These are phyloP conservation scores for Naganishia antarctica DNA, from an alignment of 768 basidiomycete genomes.

Conservation along the genomic window DNA sequence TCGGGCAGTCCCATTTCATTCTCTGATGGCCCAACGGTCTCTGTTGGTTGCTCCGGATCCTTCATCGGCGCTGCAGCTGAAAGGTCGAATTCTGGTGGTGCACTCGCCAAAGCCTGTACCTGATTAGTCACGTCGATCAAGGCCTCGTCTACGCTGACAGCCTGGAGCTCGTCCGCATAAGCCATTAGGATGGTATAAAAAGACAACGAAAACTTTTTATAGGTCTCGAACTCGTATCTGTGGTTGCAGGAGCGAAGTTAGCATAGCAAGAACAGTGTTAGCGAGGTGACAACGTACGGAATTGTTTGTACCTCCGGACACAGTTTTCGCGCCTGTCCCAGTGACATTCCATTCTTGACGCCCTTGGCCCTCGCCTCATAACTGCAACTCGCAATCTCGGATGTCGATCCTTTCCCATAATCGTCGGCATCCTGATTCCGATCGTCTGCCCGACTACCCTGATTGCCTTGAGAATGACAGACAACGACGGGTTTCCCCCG, in stretches of 20 bases:
- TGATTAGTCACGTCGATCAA: constrained; percentile 74
- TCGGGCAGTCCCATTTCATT: not conserved
- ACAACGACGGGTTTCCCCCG: constrained; percentile 87
- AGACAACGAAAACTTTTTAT: constrained; percentile 72
- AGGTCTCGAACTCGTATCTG: constrained; percentile 88
- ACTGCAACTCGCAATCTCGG: constrained; percentile 84
- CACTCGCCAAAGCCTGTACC: constrained; percentile 29
- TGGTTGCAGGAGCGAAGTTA: not conserved
- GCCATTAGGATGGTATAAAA: constrained; percentile 92
- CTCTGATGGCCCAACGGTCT: no score
- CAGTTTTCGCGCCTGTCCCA: constrained; percentile 43
- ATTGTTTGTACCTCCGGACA: constrained; percentile 44
- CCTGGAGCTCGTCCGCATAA: constrained; percentile 84
- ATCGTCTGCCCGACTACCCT: constrained; percentile 50
- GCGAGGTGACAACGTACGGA: constrained; percentile 52
- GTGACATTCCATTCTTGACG: constrained; percentile 87
- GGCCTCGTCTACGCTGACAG: constrained; percentile 94
- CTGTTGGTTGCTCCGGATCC: no score
- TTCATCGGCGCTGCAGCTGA: not conserved
- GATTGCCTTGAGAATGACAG: constrained; percentile 81
- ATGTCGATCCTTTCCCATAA: constrained; percentile 54
- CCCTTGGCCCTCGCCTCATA: constrained; percentile 88
- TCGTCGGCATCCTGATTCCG: constrained; percentile 6
- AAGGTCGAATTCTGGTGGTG: constrained; percentile 31
- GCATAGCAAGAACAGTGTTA: not conserved